Evolutionary conservation across 345 rosid genomes (phyloP), one percentile per base, ranked within the genome.

Genomic region (Rhodamnia argentea): DNA sequence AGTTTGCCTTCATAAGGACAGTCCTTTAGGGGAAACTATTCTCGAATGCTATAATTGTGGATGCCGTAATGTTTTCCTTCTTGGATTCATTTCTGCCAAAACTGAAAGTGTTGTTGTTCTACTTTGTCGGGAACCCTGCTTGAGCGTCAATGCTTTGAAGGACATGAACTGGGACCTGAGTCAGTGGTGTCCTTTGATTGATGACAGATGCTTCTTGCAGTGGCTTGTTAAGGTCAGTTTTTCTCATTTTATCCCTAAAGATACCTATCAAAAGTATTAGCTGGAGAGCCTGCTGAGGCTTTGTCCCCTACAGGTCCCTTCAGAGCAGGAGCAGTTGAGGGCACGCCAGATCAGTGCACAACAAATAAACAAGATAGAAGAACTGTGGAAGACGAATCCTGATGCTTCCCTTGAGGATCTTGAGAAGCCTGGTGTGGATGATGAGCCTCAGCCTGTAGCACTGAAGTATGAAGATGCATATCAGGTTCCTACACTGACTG

Each of bases 81-180:
- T 98, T 55, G 99, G 99, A 83, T 98, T 98, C 88, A 95, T 98
- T 87, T 98, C 99, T 47, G 99, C 99, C 82, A 98, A 94, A 92
- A 95, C 99, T 51, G 99, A 98, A 86, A 98, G 99, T 88, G 99
- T 98, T 87, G 99, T 98, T 24, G 99, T 98, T 84, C 99, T 98
- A 86, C 97, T 98, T 5, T 98, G 99, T 88, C 92, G 99, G 90
- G 99, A 98, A 83, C 99, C 99, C 53, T 98, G 99, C 91, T 93
- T 98, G 92, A 98, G 90, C 85, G 99, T 98, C 32, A 98, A 98
- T 90, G 99, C 99, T 54, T 88, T 98, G 91, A 98, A 98, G 93
- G 99, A 98, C 93, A 95, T 98, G 99, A 98, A 96, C 82, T 98
- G 99, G 99, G 99, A 98, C 88, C 90, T 96, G 85, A 98, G 99